phyloP scores from a whole-genome alignment of 2,329 filamentous ascomycete genomes.

The Talaromyces sp. region DNA sequence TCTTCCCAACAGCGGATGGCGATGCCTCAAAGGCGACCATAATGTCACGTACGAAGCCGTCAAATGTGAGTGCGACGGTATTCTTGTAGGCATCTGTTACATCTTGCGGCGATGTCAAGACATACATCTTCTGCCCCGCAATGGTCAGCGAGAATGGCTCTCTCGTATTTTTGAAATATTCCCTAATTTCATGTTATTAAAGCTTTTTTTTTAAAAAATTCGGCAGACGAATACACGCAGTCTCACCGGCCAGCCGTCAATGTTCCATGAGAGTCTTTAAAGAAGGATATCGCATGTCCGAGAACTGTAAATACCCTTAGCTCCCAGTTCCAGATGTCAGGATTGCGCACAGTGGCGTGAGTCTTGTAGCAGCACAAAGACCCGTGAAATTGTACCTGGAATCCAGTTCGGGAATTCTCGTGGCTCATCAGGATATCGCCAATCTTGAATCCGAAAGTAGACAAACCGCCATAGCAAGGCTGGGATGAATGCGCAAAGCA shows the following conservation, averaged over 20 bases:
- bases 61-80: background rate
- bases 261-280: constrained; percentile 2
- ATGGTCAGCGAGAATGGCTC: background rate
- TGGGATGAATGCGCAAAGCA: background rate
- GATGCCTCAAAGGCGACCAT: background rate
- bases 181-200: background rate
- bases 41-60: background rate
- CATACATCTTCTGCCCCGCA: background rate
- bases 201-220: too few species aligned
- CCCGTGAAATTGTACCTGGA: background rate
- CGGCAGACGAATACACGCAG: background rate
- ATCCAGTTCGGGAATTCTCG: background rate
- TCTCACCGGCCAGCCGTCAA: background rate
- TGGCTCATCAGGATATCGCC: background rate
- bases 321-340: background rate
- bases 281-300: constrained; percentile 1
- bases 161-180: background rate
- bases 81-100: constrained; percentile 1
- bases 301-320: constrained; percentile 2
- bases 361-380: background rate
- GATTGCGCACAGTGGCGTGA: background rate
- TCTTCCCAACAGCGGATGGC: background rate
- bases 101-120: background rate
- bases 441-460: background rate
- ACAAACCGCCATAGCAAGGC: background rate